Percentiles rank a stretch among this genome's conserved stretches.
These are phyloP conservation scores for Camptophora hylomeconis DNA, from an alignment of 2,329 filamentous ascomycete species.

Conservation along the genomic window DNA sequence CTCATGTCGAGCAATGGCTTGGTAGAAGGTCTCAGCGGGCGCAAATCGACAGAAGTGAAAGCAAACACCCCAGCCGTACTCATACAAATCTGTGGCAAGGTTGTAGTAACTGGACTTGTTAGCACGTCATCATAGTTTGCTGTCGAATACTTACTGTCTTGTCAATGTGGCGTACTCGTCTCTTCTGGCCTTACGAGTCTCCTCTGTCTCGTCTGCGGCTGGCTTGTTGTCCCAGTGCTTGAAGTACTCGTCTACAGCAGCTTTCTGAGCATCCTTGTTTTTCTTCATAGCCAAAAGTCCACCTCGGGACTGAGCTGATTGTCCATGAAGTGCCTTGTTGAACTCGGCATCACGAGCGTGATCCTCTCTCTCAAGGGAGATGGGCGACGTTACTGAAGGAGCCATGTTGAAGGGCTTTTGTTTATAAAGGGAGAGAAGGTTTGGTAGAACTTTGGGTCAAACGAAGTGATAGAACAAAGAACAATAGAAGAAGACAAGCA, in stretches of 20 bases:
- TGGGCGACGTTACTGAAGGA: conserved; percentile 24
- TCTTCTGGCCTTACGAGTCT: conserved; percentile 65
- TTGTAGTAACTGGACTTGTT: conserved; percentile 69
- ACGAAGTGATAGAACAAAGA: no score
- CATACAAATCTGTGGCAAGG: conserved; percentile 88
- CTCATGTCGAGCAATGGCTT: conserved; percentile 91
- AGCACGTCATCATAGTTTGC: conserved; percentile 13
- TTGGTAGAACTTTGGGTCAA: no score
- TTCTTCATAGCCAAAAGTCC: conserved; percentile 68
- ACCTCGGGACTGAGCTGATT: conserved; percentile 54
- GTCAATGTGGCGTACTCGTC: conserved; percentile 89
- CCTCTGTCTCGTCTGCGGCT: conserved; percentile 66
- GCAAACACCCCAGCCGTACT: conserved; percentile 89
- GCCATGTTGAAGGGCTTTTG: conserved; percentile 39
- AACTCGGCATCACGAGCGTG: conserved; percentile 77
- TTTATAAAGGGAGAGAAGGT: no score
- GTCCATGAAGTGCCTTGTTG: conserved; percentile 75
- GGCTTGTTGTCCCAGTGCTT: conserved; percentile 90
- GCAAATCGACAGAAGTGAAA: conserved; percentile 98
- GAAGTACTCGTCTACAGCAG: conserved; percentile 82
- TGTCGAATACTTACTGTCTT: conserved; percentile 56
- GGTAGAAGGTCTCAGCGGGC: conserved; percentile 70
- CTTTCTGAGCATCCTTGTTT: conserved; percentile 69
- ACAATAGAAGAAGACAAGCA: no score
- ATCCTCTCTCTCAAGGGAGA: conserved; percentile 63